Percentiles rank a stretch among this genome's conserved stretches.
phyloP scores from a whole-genome alignment of 1,139 yeast genomes.

The Chernovozyma sophiae-reginae region DNA sequence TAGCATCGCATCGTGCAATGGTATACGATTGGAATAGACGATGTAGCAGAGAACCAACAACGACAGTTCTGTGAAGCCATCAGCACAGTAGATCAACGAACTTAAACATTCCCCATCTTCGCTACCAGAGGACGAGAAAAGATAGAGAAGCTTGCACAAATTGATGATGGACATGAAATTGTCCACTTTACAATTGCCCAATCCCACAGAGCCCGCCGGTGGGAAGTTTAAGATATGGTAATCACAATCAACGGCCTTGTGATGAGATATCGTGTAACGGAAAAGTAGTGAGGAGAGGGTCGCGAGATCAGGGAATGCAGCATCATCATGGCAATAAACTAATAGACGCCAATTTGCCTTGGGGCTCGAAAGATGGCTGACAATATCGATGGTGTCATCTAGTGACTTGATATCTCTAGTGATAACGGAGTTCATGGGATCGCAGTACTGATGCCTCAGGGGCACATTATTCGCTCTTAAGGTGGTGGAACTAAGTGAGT shows the following conservation, averaged over 20 bases:
- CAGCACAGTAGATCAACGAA: conserved; percentile 69
- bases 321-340: conserved; percentile 49
- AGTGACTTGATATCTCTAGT: conserved; percentile 15
- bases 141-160: conserved; percentile 56
- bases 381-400: conserved; percentile 10
- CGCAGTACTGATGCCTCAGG: conserved; percentile 40
- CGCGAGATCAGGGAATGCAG: conserved; percentile 47
- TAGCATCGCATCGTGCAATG: conserved; percentile 51
- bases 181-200: conserved; percentile 61
- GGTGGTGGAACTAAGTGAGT: conserved; percentile 1
- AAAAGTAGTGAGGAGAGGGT: conserved; percentile 35
- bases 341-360: conserved; percentile 36
- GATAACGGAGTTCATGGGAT: conserved; percentile 49
- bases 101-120: conserved; percentile 17
- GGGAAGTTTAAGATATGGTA: conserved; percentile 61
- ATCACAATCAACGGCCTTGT: conserved; percentile 17
- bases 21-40: conserved; percentile 59
- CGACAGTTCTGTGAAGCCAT: conserved; percentile 91
- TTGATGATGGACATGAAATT: conserved; percentile 57
- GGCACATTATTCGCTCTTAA: conserved; percentile 6
- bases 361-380: conserved; percentile 29
- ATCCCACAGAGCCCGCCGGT: conserved; percentile 74
- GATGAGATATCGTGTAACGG: conserved; percentile 26
- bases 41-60: conserved; percentile 65
- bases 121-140: conserved; percentile 30